Evolutionary conservation across 2,329 filamentous ascomycete species (phyloP), one percentile per base, ranked within the genome.

Genomic region (Fusarium armeniacum): DNA sequence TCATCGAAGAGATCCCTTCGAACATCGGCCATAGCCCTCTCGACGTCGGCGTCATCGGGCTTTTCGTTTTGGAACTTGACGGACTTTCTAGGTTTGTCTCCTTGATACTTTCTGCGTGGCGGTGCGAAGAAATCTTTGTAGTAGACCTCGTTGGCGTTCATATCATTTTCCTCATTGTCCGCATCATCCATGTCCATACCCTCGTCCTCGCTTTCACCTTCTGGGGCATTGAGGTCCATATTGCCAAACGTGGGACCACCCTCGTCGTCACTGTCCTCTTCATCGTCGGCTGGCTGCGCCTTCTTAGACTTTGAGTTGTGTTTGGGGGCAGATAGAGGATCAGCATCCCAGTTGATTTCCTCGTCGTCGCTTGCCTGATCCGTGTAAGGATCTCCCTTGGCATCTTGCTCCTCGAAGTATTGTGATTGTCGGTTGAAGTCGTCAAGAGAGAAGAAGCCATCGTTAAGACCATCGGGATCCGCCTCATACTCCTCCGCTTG

Each of bases 361-460:
- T 97, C 93, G 49, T 97, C 93, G 54, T 97, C 93, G 78, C 90
- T 93, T 64, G 87, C 92, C 54, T 85, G 86, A 67, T 91, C 92
- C 58, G 91, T 91, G 73, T 91, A 90, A 38, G 89, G 88, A 71
- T 95, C 93, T 30, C 91, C 93, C 68, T 87, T 86, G 30, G 88
- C 87, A 78, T 98, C 95, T 78, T 94, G 91, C 69, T 93, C 89
- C 79, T 99, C 96, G 50, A 98, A 89, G 77, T 91, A 91, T 75
- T 97, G 93, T 3, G 94, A 93, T 77, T 97, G 93, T 77, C 91
- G 93, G 84, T 99, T 99, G 86, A 99, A 99, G 63, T 97, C 90
- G 75, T 98, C 94, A 74, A 99, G 95, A 18, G 93, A 97, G 82
- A 99, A 99, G 83, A 99, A 99, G 7, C 94, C 95, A 76, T 99